Evolutionary conservation across 1,284 basidiomycete genomes (phyloP).

Genomic region (Sporisorium scitamineum): DNA sequence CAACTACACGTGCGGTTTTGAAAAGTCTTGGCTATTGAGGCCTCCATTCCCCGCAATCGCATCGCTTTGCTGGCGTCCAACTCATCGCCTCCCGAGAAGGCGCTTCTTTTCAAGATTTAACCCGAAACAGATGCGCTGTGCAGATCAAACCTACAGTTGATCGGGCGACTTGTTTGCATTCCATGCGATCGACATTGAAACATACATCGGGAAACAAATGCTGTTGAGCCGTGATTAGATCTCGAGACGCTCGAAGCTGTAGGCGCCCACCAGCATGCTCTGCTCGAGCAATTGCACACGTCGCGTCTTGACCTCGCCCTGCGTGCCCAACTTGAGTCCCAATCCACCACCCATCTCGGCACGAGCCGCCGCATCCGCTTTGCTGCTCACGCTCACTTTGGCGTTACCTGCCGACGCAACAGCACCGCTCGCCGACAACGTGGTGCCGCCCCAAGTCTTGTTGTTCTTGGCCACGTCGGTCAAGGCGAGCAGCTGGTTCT

Average conservation of each 20-base stretch:
- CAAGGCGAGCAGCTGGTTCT: slow-evolving; percentile 19
- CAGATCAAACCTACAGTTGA: background rate
- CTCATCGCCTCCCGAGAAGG: too few species aligned
- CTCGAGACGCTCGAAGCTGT: slow-evolving; percentile 49
- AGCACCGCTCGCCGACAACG: slow-evolving; percentile 33
- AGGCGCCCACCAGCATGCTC: slow-evolving; percentile 56
- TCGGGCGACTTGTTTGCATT: background rate
- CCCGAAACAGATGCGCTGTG: background rate
- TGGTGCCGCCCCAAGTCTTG: slow-evolving; percentile 2
- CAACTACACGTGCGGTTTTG: background rate
- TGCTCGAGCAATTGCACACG: slow-evolving; percentile 44
- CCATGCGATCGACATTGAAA: background rate
- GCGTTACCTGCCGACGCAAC: slow-evolving; percentile 42
- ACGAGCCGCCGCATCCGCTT: slow-evolving; percentile 29
- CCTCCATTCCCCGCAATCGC: background rate
- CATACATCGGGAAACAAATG: too few species aligned
- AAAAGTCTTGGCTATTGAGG: background rate
- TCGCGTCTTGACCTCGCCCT: slow-evolving; percentile 33
- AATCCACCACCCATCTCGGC: slow-evolving; percentile 55
- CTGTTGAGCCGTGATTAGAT: too few species aligned
- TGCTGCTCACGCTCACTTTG: slow-evolving; percentile 29
- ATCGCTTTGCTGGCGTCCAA: background rate
- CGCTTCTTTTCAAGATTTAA: too few species aligned
- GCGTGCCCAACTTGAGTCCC: slow-evolving; percentile 44
- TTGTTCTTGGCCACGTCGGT: slow-evolving; percentile 6